A percentile compares a stretch with the other conserved stretches of the same genome.
These are phyloP conservation scores for Podospora conica DNA, from an alignment of 495 filamentous ascomycete species.

Conservation along the genomic window DNA sequence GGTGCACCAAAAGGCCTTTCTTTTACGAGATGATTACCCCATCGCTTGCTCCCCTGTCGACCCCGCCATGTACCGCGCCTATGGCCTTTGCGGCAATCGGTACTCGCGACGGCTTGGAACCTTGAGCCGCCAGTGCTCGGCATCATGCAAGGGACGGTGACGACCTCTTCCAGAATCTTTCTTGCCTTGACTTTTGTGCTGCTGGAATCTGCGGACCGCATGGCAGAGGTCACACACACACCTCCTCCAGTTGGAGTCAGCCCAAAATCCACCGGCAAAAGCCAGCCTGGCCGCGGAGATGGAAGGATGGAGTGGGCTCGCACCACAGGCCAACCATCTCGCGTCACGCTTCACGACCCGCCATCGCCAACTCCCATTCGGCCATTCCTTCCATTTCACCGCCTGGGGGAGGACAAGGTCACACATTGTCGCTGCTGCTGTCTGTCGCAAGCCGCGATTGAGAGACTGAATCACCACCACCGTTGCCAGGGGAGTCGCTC, in stretches of 20 bases:
- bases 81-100: neutral
- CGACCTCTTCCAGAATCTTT: conserved; percentile 4
- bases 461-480: neutral
- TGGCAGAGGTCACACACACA: conserved; percentile 3
- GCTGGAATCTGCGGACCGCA: conserved; percentile 12
- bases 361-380: conserved; percentile 5
- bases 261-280: neutral
- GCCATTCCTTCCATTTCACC: neutral
- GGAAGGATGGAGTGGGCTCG: conserved; percentile 2
- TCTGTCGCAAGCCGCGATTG: neutral
- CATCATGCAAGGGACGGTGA: conserved; percentile 27
- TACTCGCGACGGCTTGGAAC: conserved; percentile 13
- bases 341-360: conserved; percentile 11
- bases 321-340: conserved; percentile 22
- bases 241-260: neutral
- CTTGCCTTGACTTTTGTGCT: conserved; percentile 10
- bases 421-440: too few species aligned
- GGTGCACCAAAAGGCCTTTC: conserved; percentile 15
- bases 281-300: conserved; percentile 6
- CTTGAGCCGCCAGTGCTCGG: neutral
- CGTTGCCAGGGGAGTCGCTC: neutral
- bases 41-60: conserved; percentile 20
- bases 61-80: conserved; percentile 13
- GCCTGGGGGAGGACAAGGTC: neutral
- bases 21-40: conserved; percentile 33